Base-by-base conservation (phyloP, 345 rosid genomes). In the Geranium rotundifolium region DNA sequence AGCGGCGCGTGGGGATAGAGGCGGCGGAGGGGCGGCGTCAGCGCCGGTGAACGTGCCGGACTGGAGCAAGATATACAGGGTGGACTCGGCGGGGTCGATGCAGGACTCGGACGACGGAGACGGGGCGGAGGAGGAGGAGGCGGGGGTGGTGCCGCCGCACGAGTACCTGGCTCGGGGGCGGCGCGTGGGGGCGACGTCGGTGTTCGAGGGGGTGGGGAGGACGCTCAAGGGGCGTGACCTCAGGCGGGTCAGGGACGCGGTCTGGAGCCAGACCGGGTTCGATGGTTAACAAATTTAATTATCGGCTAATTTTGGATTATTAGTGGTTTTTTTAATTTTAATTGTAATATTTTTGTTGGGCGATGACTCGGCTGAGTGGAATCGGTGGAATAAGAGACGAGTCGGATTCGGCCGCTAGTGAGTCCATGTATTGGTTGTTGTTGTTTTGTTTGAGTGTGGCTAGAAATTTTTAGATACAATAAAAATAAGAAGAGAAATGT, bases 31-130 rank as follows among this genome's bases (percentile, higher is more conserved):
- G n/a, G n/a, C 95, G 66, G 72, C 80, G 70, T 92, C 98, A 56
- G 96, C 88, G 7, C 98, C 98, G 7, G 69, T 92, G 65, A 82
- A 89, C 81, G 96, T 92, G 19, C 98, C 98, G 29, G 95, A 90
- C 59, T 92, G 98, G 98, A 84, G 95, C 78, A 79, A 85, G 81
- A 85, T 92, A 4, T 82, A 82, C 69, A 79, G 89, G 31, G 91
- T 81, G 1, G 69, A 84, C 77, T 92, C 98, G 61, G 91, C 78
- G 0, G 98, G 84, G 78, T 89, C 93, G 65, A 66, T 89, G 64
- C 90, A 80, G 12, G 91, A 80, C 65, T 82, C 80, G 19, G 96
- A 83, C 27, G 93, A 81, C 18, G 85, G 79, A n/a, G n/a, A n/a
- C n/a, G n/a, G n/a, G n/a, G n/a, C n/a, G 68, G 29, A 72, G 17